Conservation (phyloP, 371 early-diverging fungal genomes). For the Batkoa obscura region DNA sequence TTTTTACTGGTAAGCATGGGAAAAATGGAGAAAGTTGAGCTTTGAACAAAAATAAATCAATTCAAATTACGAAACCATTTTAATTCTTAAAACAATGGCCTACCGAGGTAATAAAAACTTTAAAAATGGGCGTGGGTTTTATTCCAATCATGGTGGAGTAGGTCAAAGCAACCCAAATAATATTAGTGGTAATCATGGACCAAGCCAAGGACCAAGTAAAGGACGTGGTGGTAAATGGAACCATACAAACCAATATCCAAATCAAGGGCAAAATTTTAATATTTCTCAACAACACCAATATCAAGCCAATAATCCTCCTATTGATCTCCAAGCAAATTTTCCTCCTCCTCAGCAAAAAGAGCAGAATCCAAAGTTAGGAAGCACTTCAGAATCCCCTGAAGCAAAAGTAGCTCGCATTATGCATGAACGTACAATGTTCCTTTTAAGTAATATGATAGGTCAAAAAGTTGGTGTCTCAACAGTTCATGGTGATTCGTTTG, state of each 20-base stretch:
- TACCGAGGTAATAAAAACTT: not conserved
- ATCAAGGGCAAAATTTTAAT: not conserved
- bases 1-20: too few species aligned
- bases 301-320: too few species aligned
- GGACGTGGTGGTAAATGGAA: not conserved
- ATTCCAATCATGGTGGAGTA: too few species aligned
- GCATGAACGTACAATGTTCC: constrained; percentile 55
- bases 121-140: too few species aligned
- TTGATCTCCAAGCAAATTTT: too few species aligned
- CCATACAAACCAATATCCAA: not conserved
- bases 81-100: too few species aligned
- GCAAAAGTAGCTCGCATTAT: constrained; percentile 25
- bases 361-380: not conserved
- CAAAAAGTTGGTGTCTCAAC: constrained; percentile 42
- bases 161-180: not conserved
- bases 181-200: not conserved
- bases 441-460: constrained; percentile 62
- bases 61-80: too few species aligned
- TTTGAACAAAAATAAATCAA: too few species aligned
- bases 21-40: too few species aligned
- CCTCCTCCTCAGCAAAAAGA: not conserved
- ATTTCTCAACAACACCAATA: too few species aligned
- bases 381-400: constrained; percentile 4
- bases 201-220: not conserved
- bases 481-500: constrained; percentile 40